A percentile compares a stretch with the other conserved stretches of the same genome.
Conservation (phyloP, 106 monocot species). For the Allium fistulosum region DNA sequence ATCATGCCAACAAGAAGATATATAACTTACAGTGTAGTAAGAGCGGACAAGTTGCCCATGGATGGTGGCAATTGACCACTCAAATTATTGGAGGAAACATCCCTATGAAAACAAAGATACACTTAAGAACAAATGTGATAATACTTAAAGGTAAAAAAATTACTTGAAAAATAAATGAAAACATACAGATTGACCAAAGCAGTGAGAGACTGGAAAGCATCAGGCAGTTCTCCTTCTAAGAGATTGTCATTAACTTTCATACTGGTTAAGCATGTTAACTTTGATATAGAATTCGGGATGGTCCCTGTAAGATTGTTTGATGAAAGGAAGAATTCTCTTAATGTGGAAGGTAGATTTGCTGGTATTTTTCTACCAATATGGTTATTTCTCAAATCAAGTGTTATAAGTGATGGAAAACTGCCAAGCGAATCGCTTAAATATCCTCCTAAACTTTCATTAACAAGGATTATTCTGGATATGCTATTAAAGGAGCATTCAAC, state of each 20-base stretch:
- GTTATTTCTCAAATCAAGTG: constrained; percentile 84
- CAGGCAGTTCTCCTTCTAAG: constrained; percentile 68
- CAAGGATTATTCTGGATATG: constrained; percentile 42
- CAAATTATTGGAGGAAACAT: constrained; percentile 84
- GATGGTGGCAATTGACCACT: constrained; percentile 70
- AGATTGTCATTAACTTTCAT: constrained; percentile 73
- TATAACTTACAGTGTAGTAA: constrained; percentile 64
- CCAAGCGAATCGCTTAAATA: constrained; percentile 44
- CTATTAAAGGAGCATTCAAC: constrained; percentile 45
- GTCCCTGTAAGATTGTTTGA: constrained; percentile 67
- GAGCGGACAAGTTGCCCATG: constrained; percentile 54
- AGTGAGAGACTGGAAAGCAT: constrained; percentile 61
- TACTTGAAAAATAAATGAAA: not conserved
- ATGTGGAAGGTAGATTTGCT: constrained; percentile 54
- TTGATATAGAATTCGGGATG: constrained; percentile 62
- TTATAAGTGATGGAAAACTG: constrained; percentile 63
- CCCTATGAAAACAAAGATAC: constrained; percentile 26
- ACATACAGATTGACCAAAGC: constrained; percentile 70
- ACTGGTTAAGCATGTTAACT: constrained; percentile 44
- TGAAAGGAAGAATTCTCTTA: constrained; percentile 70
- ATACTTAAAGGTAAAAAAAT: too few relatives aligned
- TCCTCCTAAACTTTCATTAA: constrained; percentile 80
- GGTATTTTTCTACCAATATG: constrained; percentile 84
- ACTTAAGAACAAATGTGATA: not conserved
- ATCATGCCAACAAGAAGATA: not conserved